These are phyloP conservation scores for Apiospora saccharicola DNA, from an alignment of 2,329 filamentous ascomycete species.

Conservation along the genomic window DNA sequence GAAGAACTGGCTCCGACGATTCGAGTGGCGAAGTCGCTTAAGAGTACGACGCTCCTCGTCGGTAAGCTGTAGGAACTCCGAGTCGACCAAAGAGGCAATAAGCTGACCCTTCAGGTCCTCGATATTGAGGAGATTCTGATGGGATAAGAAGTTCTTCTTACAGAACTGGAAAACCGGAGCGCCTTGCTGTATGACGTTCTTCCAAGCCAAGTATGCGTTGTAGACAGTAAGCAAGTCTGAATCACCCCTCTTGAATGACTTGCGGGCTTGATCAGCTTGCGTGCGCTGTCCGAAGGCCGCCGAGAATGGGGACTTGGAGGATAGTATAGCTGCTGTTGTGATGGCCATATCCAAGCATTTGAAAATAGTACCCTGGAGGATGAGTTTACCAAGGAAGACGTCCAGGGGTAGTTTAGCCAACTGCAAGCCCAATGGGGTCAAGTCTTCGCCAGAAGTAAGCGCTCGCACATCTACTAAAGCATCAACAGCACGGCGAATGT, in stretches of 20 bases:
- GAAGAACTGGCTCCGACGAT: conserved; percentile 78
- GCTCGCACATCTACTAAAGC: conserved; percentile 93
- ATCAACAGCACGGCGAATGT: conserved; percentile 91
- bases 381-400: conserved; percentile 92
- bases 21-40: conserved; percentile 71
- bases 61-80: conserved; percentile 80
- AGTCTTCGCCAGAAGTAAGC: conserved; percentile 78
- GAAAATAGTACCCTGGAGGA: conserved; percentile 86
- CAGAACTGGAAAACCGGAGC: conserved; percentile 88
- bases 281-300: conserved; percentile 83
- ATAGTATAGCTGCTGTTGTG: conserved; percentile 90
- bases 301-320: conserved; percentile 93
- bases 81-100: conserved; percentile 83
- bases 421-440: conserved; percentile 87
- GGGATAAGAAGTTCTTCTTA: conserved; percentile 89
- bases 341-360: conserved; percentile 90
- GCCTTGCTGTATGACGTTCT: conserved; percentile 76
- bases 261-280: conserved; percentile 81
- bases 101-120: conserved; percentile 96
- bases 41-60: conserved; percentile 75
- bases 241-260: conserved; percentile 83
- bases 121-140: conserved; percentile 89
- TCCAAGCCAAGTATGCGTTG: conserved; percentile 93
- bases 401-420: conserved; percentile 90
- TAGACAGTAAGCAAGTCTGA: conserved; percentile 93